Base-by-base conservation (phyloP, 2,329 filamentous ascomycete genomes). In the Pseudogymnoascus sp. region DNA sequence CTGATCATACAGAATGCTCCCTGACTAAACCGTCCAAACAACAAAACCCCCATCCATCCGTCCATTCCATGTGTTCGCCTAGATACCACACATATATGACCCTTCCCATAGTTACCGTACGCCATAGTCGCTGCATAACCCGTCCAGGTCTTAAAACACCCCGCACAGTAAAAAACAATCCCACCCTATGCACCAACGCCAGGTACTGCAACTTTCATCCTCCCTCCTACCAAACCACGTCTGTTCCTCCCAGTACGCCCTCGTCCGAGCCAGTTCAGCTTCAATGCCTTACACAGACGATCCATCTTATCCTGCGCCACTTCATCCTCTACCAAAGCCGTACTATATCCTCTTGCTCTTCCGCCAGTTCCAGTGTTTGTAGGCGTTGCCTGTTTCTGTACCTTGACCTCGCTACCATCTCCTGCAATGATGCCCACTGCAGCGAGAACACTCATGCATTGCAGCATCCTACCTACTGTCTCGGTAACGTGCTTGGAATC, bases 191-290 rank as follows among this genome's bases (percentile, higher is more conserved):
- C 50, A 21, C 50, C 50, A 56, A 56, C 61, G 16, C 61, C 42
- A 25, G 59, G 44, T 28, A 42, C 44, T 21, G 40, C 67, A 65
- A 53, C 69, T 64, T 59, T 63, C 53, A 74, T 70, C 61, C 71
- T 70, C 4, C 71, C 70, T 10, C 72, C 72, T 0, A 97, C 93
- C 73, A 97, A 93, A 0, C 95, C 95, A 67, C 91, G 85, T 62
- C 95, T 80, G 75, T 97, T 96, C 67, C 95, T 82, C 0, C 95
- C 95, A 3, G 92, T 97, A 37, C 95, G 79, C 0, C 93, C 93
- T 56, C 95, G 82, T 0, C 93, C 93, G 1, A 99, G 82, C 95
- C 95, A 99, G 75, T 99, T 99, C 70, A 97, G 86, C 77, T 97
- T 99, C 66, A 99, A 79, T 69, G 95, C 87, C 72, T 91, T 89